Conservation (phyloP, 306 rosid genomes). For the Cucurbita ficifolia region DNA sequence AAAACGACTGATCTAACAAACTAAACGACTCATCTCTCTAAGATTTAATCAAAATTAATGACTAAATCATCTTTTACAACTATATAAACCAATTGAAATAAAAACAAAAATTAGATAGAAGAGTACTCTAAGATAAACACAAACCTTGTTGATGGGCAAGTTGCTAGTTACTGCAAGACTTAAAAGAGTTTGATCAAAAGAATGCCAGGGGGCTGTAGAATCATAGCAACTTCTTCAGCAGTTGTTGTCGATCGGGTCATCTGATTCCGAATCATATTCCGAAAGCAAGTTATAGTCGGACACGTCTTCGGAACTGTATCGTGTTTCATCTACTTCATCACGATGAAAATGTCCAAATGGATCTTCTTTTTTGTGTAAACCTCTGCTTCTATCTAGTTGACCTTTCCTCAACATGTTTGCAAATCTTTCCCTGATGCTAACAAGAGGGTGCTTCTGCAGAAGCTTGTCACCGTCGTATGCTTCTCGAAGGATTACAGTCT, state of each 20-base stretch:
- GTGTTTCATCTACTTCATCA: neutral
- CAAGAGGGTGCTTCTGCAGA: slow-evolving; percentile 44
- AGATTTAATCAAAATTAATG: neutral
- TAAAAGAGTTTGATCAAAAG: neutral
- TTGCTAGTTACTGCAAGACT: neutral
- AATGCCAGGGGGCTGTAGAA: neutral
- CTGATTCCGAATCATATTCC: slow-evolving; percentile 24
- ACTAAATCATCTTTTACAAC: too few species aligned
- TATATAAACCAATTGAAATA: neutral
- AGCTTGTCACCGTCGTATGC: slow-evolving; percentile 44
- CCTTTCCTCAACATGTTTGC: slow-evolving; percentile 38
- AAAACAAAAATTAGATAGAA: too few species aligned
- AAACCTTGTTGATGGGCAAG: neutral
- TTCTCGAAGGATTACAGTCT: slow-evolving; percentile 69
- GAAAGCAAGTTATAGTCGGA: slow-evolving; percentile 11
- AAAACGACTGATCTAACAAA: neutral
- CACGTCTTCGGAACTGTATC: slow-evolving; percentile 15
- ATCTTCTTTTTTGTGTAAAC: slow-evolving; percentile 31
- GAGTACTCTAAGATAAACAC: neutral
- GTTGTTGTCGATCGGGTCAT: slow-evolving; percentile 6
- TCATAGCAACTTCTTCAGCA: neutral
- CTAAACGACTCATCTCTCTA: neutral
- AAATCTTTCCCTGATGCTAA: slow-evolving; percentile 46
- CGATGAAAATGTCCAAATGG: slow-evolving; percentile 1
- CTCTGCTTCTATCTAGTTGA: slow-evolving; percentile 48